Base-by-base conservation (phyloP, 768 basidiomycete species). In the Tremella yokohamensis region DNA sequence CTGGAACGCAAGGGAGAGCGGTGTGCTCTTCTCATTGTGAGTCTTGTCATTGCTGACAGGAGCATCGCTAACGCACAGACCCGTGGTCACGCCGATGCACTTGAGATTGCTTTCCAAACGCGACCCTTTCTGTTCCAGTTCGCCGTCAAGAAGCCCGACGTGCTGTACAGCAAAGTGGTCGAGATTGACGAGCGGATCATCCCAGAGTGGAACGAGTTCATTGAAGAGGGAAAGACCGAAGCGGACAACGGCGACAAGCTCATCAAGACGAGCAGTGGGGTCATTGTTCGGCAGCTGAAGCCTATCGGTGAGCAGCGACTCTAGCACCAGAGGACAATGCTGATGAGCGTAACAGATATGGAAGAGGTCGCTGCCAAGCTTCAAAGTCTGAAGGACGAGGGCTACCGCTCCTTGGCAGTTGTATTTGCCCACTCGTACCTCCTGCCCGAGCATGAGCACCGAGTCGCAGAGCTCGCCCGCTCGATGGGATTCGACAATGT, bases 101-200 rank as follows among this genome's bases (percentile, higher is more conserved):
- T 54, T 11, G 76, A 84, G 53, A 79, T 78, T 62, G 90, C 90
- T 6, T 93, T 91, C 74, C 93, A 96, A 16, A 87, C 90, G 15
- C 87, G 94, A 20, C 94, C 94, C 1, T 85, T 84, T 68, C 96
- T 97, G 65, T 98, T 98, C 67, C 93, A 96, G 75, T 81, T 98
- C 20, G 88, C 94, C 68, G 93, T 97, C 73, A 84, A 64, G 16
- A 70, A 73, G 25, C 64, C 70, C 9, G 57, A 60, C 0, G 86
- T 88, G 2, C 79, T 98, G 6, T 98, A 93, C 74, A 83, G 84
- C 0, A 79, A 80, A 2, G 88, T 90, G 2, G 68, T 90, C 11
- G 74, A 75, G 54, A 82, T 86, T 0, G 90, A 94, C 64, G 94
- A 98, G 78, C 86, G 94, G 9, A 93, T 96, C 8, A 97, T 92